These are phyloP conservation scores for Magnaporthiopsis rhizophila DNA, from an alignment of 2,329 filamentous ascomycete species.

Conservation along the genomic window DNA sequence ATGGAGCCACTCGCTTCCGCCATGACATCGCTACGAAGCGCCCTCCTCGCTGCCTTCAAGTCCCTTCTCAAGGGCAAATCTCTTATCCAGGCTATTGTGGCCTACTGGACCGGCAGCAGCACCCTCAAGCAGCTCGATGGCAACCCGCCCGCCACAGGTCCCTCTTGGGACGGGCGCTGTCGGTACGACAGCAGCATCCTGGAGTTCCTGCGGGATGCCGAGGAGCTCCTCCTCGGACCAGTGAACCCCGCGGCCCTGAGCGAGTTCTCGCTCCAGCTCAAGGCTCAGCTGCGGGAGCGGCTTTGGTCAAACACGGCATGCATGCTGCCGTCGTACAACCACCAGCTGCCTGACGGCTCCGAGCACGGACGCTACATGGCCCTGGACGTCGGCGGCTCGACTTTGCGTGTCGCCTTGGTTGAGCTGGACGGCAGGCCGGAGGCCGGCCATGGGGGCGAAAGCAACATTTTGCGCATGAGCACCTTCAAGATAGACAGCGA, in stretches of 20 bases:
- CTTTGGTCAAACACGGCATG: constrained; percentile 44
- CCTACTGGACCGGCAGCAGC: constrained; percentile 42
- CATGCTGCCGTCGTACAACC: constrained; percentile 61
- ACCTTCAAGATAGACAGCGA: constrained; percentile 48
- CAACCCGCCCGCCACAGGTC: neutral
- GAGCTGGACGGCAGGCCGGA: constrained; percentile 42
- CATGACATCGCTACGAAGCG: constrained; percentile 49
- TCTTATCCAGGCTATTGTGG: constrained; percentile 47
- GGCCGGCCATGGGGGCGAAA: constrained; percentile 25
- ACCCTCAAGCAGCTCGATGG: constrained; percentile 18
- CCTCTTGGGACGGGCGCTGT: neutral
- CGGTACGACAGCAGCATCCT: constrained; percentile 25
- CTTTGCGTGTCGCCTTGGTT: constrained; percentile 56
- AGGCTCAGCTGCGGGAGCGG: constrained; percentile 45
- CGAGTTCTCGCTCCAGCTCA: constrained; percentile 40
- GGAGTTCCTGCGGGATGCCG: constrained; percentile 51
- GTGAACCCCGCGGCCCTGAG: constrained; percentile 36
- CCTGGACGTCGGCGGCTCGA: constrained; percentile 63
- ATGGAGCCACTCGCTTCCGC: constrained; percentile 46
- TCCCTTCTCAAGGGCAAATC: constrained; percentile 52
- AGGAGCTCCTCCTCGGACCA: constrained; percentile 41
- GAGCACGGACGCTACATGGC: constrained; percentile 54
- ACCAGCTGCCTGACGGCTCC: constrained; percentile 51
- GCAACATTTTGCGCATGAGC: constrained; percentile 44
- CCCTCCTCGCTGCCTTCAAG: constrained; percentile 47